Evolutionary conservation across 1,284 basidiomycete genomes (phyloP), one percentile per base, ranked within the genome.

Genomic region (Sporisorium exsertum): DNA sequence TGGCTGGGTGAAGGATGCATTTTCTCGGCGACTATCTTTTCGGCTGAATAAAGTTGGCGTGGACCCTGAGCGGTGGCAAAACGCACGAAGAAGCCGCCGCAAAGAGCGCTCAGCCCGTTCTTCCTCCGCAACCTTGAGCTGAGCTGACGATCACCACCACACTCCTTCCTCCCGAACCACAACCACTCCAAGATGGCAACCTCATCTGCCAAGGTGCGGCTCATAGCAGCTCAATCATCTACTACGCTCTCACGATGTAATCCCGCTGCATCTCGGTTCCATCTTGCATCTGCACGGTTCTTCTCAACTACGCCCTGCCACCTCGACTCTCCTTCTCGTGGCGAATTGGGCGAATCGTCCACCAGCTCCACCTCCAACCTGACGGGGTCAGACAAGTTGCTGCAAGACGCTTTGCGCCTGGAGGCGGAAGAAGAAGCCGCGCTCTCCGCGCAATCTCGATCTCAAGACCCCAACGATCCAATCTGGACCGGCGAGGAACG

Each of bases 401-500:
- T 75, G 10, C 29, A 37, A 4, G 72, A 75, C 2, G 72, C 72
- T 1, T 20, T 60, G 4, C 59, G 45, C 1, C 37, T 63, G 12
- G 67, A 75, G 42, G 60, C 26, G 16, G 59, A 66, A 32, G 72
- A 75, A 56, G 53, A 59, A 20, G 42, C 49, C 1, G 26, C 32
- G 0, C 56, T 74, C 8, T 24, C 51, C 7, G 9, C 16, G 0
- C 18, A 42, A 1, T 26, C 55, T 2, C 51, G 46, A 1, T 2
- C 1, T 7, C 68, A 50, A 8, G 72, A 75, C 32, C 68, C 77
- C 3, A 65, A 63, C 27, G 80, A 80, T 61, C 71, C 75, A 3
- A 43, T 74, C 9, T 82, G 81, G 81, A 77, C 78, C 3, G 81
- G 81, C 24, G 79, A 82, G 12, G 81, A 83, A 47, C 61, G 81